A percentile compares a stretch with the other conserved stretches of the same genome.
These are phyloP conservation scores for Mixia osmundae DNA, from an alignment of 1,284 basidiomycete genomes.

Conservation along the genomic window DNA sequence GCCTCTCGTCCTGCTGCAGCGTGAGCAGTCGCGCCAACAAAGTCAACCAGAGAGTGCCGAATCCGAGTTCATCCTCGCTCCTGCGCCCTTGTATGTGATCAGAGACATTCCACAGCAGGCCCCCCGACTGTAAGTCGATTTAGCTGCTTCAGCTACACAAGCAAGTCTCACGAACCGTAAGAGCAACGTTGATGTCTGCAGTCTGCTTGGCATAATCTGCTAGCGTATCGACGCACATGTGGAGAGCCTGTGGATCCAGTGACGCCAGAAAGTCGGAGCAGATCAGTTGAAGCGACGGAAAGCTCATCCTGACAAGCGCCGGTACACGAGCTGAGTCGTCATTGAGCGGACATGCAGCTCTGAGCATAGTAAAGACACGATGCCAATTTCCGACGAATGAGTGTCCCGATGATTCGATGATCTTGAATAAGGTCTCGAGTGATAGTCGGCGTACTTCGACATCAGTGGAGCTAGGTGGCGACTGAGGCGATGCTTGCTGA, in stretches of 20 bases:
- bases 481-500: slow-evolving; percentile 44
- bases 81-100: slow-evolving; percentile 48
- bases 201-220: slow-evolving; percentile 72
- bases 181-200: slow-evolving; percentile 75
- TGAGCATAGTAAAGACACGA: slow-evolving; percentile 66
- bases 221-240: slow-evolving; percentile 65
- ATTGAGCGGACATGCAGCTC: slow-evolving; percentile 40
- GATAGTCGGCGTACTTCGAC: slow-evolving; percentile 64
- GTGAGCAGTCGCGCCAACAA: slow-evolving; percentile 60
- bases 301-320: slow-evolving; percentile 57
- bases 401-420: slow-evolving; percentile 74
- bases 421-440: slow-evolving; percentile 63
- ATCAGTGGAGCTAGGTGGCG: slow-evolving; percentile 18
- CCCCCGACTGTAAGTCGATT: slow-evolving; percentile 28
- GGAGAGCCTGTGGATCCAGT: slow-evolving; percentile 54
- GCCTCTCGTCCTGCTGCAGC: slow-evolving; percentile 53
- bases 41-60: slow-evolving; percentile 73
- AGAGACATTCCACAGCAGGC: slow-evolving; percentile 74
- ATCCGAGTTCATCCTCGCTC: slow-evolving; percentile 33
- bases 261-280: slow-evolving; percentile 67
- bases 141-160: too few relatives aligned
- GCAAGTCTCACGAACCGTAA: slow-evolving; percentile 32
- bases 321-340: background rate
- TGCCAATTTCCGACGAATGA: slow-evolving; percentile 79
- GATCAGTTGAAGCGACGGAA: slow-evolving; percentile 77